phyloP scores from a whole-genome alignment of 139 green algal species.

The Asterochloris sp. region DNA sequence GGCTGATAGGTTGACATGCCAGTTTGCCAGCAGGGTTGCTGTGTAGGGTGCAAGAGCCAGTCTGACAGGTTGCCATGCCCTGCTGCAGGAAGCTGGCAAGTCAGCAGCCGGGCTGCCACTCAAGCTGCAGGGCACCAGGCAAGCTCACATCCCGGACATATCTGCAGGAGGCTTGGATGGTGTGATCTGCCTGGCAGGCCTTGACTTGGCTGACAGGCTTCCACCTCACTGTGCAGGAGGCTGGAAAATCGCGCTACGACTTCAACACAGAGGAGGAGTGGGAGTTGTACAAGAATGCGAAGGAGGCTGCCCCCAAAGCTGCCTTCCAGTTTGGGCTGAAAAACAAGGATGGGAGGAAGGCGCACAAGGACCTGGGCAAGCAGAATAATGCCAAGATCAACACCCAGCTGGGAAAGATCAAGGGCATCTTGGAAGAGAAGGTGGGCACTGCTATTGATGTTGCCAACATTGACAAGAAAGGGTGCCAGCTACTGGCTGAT shows the following conservation, averaged over 20 bases:
- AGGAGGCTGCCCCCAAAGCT: slow-evolving; percentile 62
- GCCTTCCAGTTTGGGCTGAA: slow-evolving; percentile 82
- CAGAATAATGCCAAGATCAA: slow-evolving; percentile 24
- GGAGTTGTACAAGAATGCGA: slow-evolving; percentile 54
- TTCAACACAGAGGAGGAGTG: slow-evolving; percentile 80
- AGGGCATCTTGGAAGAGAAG: slow-evolving; percentile 21
- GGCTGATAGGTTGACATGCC: too few species aligned
- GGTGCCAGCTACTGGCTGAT: too few species aligned
- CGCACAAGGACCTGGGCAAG: slow-evolving; percentile 33
- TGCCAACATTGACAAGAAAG: too few species aligned
- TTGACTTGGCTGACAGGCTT: too few species aligned
- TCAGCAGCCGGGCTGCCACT: too few species aligned
- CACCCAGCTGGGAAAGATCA: slow-evolving; percentile 27
- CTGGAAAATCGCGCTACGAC: slow-evolving; percentile 42
- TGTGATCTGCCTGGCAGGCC: too few species aligned
- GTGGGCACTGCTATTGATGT: neutral
- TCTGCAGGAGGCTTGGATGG: too few species aligned
- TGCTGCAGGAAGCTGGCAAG: too few species aligned
- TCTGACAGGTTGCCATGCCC: neutral
- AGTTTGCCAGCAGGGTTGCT: too few species aligned
- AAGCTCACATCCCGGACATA: too few species aligned
- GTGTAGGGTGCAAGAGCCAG: neutral
- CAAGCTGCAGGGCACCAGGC: too few species aligned
- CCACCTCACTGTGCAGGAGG: slow-evolving; percentile 20
- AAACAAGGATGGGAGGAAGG: slow-evolving; percentile 58